These are phyloP conservation scores for Alloascoidea hylecoeti DNA, from an alignment of 805 yeast species.

Conservation along the genomic window DNA sequence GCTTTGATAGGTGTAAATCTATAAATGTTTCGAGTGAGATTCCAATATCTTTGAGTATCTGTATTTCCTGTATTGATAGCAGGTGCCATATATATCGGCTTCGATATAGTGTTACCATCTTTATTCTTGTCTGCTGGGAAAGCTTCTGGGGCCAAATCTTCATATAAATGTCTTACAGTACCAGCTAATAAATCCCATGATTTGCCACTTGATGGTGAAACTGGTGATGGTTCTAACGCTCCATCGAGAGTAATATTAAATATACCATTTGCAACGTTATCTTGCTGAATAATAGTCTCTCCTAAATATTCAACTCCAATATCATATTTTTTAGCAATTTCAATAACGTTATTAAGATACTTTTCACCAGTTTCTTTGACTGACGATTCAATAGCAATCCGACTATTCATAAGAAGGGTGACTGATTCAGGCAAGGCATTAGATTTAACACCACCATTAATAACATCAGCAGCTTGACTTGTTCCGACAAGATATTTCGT, in stretches of 20 bases:
- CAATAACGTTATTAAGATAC: conserved; percentile 20
- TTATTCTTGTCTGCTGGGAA: conserved; percentile 10
- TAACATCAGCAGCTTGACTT: conserved; percentile 53
- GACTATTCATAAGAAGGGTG: conserved; percentile 40
- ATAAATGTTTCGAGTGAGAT: conserved; percentile 42
- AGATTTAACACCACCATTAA: conserved; percentile 61
- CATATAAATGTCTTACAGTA: conserved; percentile 46
- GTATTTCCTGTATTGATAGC: conserved; percentile 56
- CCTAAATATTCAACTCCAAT: conserved; percentile 27
- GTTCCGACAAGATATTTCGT: conserved; percentile 35
- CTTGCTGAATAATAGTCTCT: conserved; percentile 13
- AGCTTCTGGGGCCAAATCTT: conserved; percentile 22
- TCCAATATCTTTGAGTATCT: conserved; percentile 57
- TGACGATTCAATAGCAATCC: conserved; percentile 45
- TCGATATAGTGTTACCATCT: conserved; percentile 16
- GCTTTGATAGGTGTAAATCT: conserved; percentile 45
- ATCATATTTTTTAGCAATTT: conserved; percentile 30
- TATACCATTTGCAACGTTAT: conserved; percentile 22
- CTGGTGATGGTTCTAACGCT: conserved; percentile 36
- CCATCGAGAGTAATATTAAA: conserved; percentile 20
- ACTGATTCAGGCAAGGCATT: conserved; percentile 66
- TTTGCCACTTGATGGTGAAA: conserved; percentile 27
- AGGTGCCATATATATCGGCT: conserved; percentile 35
- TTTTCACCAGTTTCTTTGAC: conserved; percentile 27
- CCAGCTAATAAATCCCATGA: conserved; percentile 50